Percentiles rank a stretch among this genome's conserved stretches.
phyloP scores from a whole-genome alignment of 192 early-diverging fungal species.

The Rhizoclosmatium sp. region DNA sequence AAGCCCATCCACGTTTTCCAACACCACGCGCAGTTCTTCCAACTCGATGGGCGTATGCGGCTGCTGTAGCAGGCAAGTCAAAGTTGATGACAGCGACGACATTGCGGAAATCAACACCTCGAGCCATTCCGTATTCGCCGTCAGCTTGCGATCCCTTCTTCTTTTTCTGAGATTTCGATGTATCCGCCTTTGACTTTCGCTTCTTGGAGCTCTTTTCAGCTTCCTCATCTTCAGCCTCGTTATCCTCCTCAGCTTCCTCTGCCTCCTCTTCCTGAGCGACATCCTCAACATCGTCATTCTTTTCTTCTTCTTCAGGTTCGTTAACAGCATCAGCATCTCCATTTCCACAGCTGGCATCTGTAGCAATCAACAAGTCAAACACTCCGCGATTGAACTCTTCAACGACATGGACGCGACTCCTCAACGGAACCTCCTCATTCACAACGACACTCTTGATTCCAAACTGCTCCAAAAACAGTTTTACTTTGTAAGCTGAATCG shows the following conservation, averaged over 20 bases:
- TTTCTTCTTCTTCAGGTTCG: constrained; percentile 26
- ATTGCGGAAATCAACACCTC: constrained; percentile 95
- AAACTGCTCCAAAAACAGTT: constrained; percentile 97
- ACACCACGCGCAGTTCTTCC: constrained; percentile 93
- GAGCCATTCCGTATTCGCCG: constrained; percentile 92
- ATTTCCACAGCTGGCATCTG: constrained; percentile 77
- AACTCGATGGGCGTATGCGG: constrained; percentile 91
- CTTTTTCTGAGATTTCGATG: constrained; percentile 46
- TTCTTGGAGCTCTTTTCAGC: constrained; percentile 7
- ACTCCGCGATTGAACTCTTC: constrained; percentile 97
- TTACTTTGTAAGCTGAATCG: constrained; percentile 89
- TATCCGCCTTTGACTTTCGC: constrained; percentile 10
- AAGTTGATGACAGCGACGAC: constrained; percentile 96
- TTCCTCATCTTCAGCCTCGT: constrained; percentile 23
- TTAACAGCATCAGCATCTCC: constrained; percentile 41
- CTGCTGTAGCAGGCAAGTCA: constrained; percentile 88
- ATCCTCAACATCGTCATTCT: constrained; percentile 27
- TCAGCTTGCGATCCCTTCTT: constrained; percentile 57
- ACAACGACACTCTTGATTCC: constrained; percentile 88
- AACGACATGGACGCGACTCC: constrained; percentile 89
- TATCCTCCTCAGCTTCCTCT: constrained; percentile 13
- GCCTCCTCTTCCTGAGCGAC: constrained; percentile 19
- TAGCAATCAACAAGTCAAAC: constrained; percentile 96
- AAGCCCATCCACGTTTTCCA: constrained; percentile 85
- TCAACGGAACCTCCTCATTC: constrained; percentile 94